Percentiles rank a stretch among this genome's conserved stretches.
phyloP scores from a whole-genome alignment of 495 filamentous ascomycete species.

The Eremomyces bilateralis region DNA sequence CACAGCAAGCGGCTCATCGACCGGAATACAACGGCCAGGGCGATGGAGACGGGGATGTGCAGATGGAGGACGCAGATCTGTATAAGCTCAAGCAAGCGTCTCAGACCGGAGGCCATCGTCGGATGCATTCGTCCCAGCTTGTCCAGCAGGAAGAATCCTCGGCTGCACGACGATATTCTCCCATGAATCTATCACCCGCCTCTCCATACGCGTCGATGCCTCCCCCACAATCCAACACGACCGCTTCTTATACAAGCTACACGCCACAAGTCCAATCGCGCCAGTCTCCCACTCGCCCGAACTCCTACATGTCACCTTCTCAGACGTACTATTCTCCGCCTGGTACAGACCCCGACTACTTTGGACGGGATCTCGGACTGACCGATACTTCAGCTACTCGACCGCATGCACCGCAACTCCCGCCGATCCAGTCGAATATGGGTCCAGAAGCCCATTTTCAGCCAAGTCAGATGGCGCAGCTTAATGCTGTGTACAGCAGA shows the following conservation, averaged over 20 bases:
- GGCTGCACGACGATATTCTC: conserved; percentile 80
- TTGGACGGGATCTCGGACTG: conserved; percentile 19
- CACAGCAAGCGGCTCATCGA: conserved; percentile 8
- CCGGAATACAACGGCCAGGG: conserved; percentile 17
- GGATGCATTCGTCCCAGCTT: conserved; percentile 38
- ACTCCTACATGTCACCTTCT: conserved; percentile 36
- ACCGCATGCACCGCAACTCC: conserved; percentile 28
- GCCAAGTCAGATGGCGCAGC: conserved; percentile 39
- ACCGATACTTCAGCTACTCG: conserved; percentile 10
- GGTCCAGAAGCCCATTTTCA: conserved; percentile 47
- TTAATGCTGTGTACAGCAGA: conserved; percentile 47
- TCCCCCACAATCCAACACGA: conserved; percentile 31
- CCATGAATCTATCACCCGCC: conserved; percentile 62
- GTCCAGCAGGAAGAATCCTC: conserved; percentile 54
- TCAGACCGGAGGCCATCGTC: conserved; percentile 42
- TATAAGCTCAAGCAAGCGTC: conserved; percentile 70
- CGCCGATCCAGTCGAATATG: conserved; percentile 46
- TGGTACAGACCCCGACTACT: conserved; percentile 20
- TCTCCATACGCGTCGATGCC: conserved; percentile 35
- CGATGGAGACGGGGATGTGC: conserved; percentile 68
- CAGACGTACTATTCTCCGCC: conserved; percentile 43
- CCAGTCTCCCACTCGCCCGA: conserved; percentile 35
- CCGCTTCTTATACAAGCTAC: conserved; percentile 26
- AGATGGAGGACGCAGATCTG: conserved; percentile 81
- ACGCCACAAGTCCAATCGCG: conserved; percentile 18